Evolutionary conservation across 2,329 filamentous ascomycete species (phyloP), one percentile per base, ranked within the genome.

Genomic region (Drechslera avenae): DNA sequence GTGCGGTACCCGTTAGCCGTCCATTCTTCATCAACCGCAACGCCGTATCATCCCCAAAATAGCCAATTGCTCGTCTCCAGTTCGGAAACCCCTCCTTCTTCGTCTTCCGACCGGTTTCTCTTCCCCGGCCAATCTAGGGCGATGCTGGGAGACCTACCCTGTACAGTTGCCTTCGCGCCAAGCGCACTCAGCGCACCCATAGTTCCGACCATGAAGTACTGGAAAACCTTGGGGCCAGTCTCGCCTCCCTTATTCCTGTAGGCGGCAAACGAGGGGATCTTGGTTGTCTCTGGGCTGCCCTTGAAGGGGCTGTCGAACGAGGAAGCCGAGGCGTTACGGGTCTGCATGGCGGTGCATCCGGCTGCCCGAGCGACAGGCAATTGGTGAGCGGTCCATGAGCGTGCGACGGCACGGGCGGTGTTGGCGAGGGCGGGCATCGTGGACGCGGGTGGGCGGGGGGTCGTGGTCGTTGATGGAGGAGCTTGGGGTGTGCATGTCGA

Each of bases 201-300:
- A 49, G 90, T 87, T 69, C 94, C 94, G 63, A 96, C 94, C 90
- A 97, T 96, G 80, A 99, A 97, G 85, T 99, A 99, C 71, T 87
- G 86, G 77, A 96, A 94, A 66, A 96, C 81, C 81, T 92, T 88
- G 80, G 96, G 96, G 71, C 82, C 81, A 64, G 80, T 83, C 75
- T 87, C 81, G 66, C 79, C 78, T 62, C 80, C 78, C 74, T 85
- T 86, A 77, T 84, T 87, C 78, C 86, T 81, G 82, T 99, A 99
- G 75, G 91, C 88, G 76, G 85, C 85, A 78, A 96, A 97, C 79
- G 89, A 86, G 65, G 94, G 94, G 72, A 97, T 88, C 77, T 89
- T 86, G 76, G 82, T 86, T 58, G 76, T 72, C 54, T 75, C 74
- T 52, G 74, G 72, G 59, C 72, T 58, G 63, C 72, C 75, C 70